These are phyloP conservation scores for Biscogniauxia sp. DNA, from an alignment of 2,329 filamentous ascomycete species.

Conservation along the genomic window DNA sequence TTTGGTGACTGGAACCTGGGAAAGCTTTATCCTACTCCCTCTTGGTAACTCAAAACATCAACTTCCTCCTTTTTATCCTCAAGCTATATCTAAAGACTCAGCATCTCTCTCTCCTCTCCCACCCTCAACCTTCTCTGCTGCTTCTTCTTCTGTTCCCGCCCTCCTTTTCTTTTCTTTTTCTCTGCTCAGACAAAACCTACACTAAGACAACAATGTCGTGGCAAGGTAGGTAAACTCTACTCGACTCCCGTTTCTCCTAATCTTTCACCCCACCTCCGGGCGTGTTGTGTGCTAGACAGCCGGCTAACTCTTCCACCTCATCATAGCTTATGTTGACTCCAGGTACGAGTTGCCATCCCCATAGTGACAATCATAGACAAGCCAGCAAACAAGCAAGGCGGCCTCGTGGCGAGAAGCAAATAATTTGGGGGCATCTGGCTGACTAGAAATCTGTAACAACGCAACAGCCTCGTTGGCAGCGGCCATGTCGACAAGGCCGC, in stretches of 20 bases:
- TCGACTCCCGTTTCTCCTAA: slow-evolving; percentile 12
- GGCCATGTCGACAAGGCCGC: slow-evolving; percentile 80
- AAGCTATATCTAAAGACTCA: neutral
- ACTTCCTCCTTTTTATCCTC: slow-evolving; percentile 3
- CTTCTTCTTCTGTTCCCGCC: slow-evolving; percentile 7
- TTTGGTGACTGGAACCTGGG: slow-evolving; percentile 19
- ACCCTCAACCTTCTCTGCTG: neutral
- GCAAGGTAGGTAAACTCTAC: slow-evolving; percentile 62
- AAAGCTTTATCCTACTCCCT: slow-evolving; percentile 10
- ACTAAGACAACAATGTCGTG: slow-evolving; percentile 60
- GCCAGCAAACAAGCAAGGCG: neutral
- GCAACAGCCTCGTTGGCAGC: slow-evolving; percentile 70
- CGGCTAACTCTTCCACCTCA: slow-evolving; percentile 24
- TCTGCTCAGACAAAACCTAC: slow-evolving; percentile 6
- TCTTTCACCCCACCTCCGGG: slow-evolving; percentile 28
- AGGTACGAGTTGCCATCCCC: slow-evolving; percentile 44
- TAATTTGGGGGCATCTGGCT: neutral
- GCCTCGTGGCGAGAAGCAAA: neutral
- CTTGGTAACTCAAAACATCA: slow-evolving; percentile 7
- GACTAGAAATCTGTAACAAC: slow-evolving; percentile 3
- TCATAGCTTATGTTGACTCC: slow-evolving; percentile 56
- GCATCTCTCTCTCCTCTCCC: neutral
- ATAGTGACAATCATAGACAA: neutral
- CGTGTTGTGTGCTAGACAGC: slow-evolving; percentile 9
- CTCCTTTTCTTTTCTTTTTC: slow-evolving; percentile 1